A percentile compares a stretch with the other conserved stretches of the same genome.
Conservation (phyloP, 495 filamentous ascomycete species). For the Aspergillus ostianus region DNA sequence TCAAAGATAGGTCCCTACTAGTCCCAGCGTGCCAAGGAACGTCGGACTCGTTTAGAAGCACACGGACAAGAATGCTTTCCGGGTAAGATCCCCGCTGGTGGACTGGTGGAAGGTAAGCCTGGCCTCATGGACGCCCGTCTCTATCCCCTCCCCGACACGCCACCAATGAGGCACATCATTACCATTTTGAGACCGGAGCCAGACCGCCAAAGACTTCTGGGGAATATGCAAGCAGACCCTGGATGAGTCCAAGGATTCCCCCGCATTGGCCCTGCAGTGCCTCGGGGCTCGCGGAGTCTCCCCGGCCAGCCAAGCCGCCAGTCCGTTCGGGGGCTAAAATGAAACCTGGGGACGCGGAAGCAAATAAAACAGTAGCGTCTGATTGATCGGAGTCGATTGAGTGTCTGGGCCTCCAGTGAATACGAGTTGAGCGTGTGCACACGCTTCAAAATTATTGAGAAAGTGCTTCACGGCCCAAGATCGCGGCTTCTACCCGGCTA, state of each 20-base stretch:
- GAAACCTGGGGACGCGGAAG: background rate
- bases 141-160: background rate
- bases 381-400: background rate
- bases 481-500: background rate
- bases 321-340: background rate
- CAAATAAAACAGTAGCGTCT: background rate
- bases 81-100: conserved; percentile 5
- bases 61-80: background rate
- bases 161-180: background rate
- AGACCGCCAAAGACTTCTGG: background rate
- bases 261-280: background rate
- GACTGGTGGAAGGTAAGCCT: background rate
- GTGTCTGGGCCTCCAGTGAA: background rate
- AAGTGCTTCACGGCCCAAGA: background rate
- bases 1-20: background rate
- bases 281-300: conserved; percentile 2
- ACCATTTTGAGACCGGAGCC: background rate
- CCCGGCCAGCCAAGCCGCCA: background rate
- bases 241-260: background rate
- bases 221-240: background rate
- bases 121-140: background rate
- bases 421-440: background rate
- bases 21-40: background rate
- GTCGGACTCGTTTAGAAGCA: background rate
- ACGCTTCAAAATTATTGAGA: background rate